Conservation (phyloP, 176 grass and related monocot species). For the Microstegium vimineum region DNA sequence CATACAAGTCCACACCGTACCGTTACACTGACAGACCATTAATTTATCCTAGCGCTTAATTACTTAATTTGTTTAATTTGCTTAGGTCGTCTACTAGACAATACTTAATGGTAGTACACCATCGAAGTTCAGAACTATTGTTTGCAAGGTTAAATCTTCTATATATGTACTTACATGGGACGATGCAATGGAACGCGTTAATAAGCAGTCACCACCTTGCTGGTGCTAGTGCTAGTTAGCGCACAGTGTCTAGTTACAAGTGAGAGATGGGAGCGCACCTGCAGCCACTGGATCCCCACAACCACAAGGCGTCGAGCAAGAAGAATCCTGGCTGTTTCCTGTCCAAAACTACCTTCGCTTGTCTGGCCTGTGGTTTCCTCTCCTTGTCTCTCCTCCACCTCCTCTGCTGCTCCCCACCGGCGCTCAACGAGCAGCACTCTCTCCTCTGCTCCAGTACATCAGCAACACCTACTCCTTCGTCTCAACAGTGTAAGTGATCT, state of each 20-base stretch:
- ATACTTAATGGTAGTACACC: neutral
- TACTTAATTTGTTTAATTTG: neutral
- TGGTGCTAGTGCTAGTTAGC: too few relatives aligned
- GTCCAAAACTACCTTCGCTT: neutral
- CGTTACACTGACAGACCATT: neutral
- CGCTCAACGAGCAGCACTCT: neutral
- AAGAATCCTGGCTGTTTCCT: neutral
- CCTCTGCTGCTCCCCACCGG: conserved; percentile 2
- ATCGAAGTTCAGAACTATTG: neutral
- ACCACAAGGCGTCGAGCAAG: neutral
- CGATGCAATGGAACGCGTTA: too few relatives aligned
- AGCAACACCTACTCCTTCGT: conserved; percentile 23
- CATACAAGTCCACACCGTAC: neutral
- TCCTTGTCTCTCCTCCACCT: conserved; percentile 13
- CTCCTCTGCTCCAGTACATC: conserved; percentile 16
- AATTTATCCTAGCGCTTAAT: neutral
- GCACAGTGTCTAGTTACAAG: neutral
- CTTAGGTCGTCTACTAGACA: neutral
- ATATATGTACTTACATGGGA: neutral
- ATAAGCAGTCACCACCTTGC: too few relatives aligned
- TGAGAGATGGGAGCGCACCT: neutral
- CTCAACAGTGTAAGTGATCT: neutral
- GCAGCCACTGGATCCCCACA: neutral
- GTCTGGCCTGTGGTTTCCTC: conserved; percentile 17
- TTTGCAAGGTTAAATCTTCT: neutral